Conservation (phyloP, 2,329 filamentous ascomycete species). For the Aspergillus brunneoviolaceus region DNA sequence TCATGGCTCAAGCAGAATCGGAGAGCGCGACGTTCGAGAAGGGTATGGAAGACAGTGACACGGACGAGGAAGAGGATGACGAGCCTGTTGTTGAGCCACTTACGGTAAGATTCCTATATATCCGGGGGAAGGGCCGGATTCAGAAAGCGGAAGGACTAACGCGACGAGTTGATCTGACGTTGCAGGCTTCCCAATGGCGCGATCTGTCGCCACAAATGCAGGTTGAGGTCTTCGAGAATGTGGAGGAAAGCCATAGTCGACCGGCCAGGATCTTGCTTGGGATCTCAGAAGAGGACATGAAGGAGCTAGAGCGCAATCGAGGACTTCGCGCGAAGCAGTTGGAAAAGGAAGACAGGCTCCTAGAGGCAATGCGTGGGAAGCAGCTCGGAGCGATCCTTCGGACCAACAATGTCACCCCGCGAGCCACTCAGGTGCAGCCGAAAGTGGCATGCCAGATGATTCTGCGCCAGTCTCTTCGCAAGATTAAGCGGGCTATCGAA, state of each 20-base stretch:
- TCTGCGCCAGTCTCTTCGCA: slow-evolving; percentile 20
- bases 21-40: slow-evolving; percentile 2
- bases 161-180: not conserved
- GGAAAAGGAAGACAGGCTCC: slow-evolving; percentile 26
- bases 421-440: slow-evolving; percentile 22
- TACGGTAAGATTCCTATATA: not conserved
- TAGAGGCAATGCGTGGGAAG: slow-evolving; percentile 36
- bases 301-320: slow-evolving; percentile 19
- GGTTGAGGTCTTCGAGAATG: slow-evolving; percentile 38
- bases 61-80: not conserved
- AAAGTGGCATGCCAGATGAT: slow-evolving; percentile 31
- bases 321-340: slow-evolving; percentile 27
- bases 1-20: slow-evolving; percentile 14
- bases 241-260: slow-evolving; percentile 26
- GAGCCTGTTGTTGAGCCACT: not conserved
- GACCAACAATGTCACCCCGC: slow-evolving; percentile 33
- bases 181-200: slow-evolving; percentile 29
- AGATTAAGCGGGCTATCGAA: slow-evolving; percentile 7
- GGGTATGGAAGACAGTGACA: slow-evolving; percentile 25
- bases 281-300: slow-evolving; percentile 25
- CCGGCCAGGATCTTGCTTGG: slow-evolving; percentile 23
- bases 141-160: not conserved
- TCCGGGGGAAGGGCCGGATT: not conserved
- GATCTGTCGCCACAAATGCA: slow-evolving; percentile 34
- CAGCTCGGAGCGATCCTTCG: slow-evolving; percentile 33